A percentile compares a stretch with the other conserved stretches of the same genome.
These are phyloP conservation scores for Microcyclosporella mali DNA, from an alignment of 2,329 filamentous ascomycete genomes.

Conservation along the genomic window DNA sequence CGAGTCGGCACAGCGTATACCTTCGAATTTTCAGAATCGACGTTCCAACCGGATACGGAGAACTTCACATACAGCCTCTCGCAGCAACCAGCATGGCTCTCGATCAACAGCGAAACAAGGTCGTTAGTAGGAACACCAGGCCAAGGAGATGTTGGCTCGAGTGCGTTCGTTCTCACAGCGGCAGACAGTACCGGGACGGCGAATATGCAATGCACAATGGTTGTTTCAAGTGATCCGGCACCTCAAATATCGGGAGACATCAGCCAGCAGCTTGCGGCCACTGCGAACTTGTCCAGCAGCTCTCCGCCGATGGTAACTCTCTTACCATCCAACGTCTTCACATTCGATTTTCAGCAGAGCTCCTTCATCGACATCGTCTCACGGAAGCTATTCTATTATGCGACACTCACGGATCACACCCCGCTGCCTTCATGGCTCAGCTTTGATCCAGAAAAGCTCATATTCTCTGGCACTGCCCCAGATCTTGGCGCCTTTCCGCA, in stretches of 20 bases:
- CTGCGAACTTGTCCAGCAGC: slow-evolving; percentile 49
- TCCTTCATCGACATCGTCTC: slow-evolving; percentile 55
- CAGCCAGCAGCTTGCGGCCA: slow-evolving; percentile 50
- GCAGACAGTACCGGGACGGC: slow-evolving; percentile 59
- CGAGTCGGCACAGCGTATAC: slow-evolving; percentile 60
- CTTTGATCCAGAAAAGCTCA: slow-evolving; percentile 60
- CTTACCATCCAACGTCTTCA: slow-evolving; percentile 32
- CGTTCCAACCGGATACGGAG: slow-evolving; percentile 57
- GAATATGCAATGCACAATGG: slow-evolving; percentile 61
- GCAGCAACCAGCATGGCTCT: slow-evolving; percentile 66
- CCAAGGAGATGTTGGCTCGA: slow-evolving; percentile 50
- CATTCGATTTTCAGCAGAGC: slow-evolving; percentile 38
- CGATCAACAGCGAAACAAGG: slow-evolving; percentile 58
- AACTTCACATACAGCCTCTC: slow-evolving; percentile 61
- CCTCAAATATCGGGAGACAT: slow-evolving; percentile 54
- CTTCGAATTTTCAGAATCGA: slow-evolving; percentile 66
- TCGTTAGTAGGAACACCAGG: slow-evolving; percentile 66
- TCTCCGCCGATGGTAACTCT: slow-evolving; percentile 52
- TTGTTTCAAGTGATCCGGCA: slow-evolving; percentile 56
- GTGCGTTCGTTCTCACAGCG: slow-evolving; percentile 62
- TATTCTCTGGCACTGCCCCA: slow-evolving; percentile 67
- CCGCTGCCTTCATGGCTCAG: slow-evolving; percentile 77
- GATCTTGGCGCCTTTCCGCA: slow-evolving; percentile 62
- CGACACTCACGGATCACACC: slow-evolving; percentile 68
- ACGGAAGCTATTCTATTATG: slow-evolving; percentile 63